Evolutionary conservation across 805 yeast genomes (phyloP).

Genomic region (Cyberlindnera galapagoensis): DNA sequence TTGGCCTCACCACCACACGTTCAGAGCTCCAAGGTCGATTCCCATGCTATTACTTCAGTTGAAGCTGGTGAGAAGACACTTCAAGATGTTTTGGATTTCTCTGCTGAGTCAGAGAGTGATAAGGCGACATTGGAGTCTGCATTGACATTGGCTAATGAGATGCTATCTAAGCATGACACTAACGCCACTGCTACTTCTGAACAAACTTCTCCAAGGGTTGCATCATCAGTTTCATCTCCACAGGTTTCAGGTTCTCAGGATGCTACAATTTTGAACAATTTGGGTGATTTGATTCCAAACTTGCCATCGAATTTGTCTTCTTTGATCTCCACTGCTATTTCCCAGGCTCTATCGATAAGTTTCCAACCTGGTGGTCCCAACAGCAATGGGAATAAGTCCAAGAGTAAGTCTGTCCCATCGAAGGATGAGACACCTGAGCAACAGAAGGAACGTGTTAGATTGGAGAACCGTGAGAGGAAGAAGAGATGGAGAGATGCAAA

Average conservation of each 20-base stretch:
- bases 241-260: constrained; percentile 16
- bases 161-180: constrained; percentile 7
- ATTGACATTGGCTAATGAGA: constrained; percentile 7
- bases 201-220: not conserved
- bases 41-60: too few species aligned
- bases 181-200: not conserved
- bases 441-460: constrained; percentile 49
- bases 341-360: constrained; percentile 16
- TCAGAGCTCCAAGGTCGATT: too few species aligned
- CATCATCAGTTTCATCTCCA: constrained; percentile 5
- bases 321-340: constrained; percentile 20
- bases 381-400: constrained; percentile 5
- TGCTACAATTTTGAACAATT: constrained; percentile 14
- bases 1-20: not conserved
- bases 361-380: constrained; percentile 2
- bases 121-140: constrained; percentile 6
- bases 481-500: constrained; percentile 81
- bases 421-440: constrained; percentile 24
- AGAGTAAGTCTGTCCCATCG: constrained; percentile 12
- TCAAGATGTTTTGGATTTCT: too few species aligned
- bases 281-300: constrained; percentile 19
- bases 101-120: constrained; percentile 2
- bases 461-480: constrained; percentile 71
- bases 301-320: constrained; percentile 19
- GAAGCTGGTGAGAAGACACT: too few species aligned